Percentiles rank a stretch among this genome's conserved stretches.
Conservation (phyloP, 2,329 filamentous ascomycete genomes). For the Fusarium mundagurra region DNA sequence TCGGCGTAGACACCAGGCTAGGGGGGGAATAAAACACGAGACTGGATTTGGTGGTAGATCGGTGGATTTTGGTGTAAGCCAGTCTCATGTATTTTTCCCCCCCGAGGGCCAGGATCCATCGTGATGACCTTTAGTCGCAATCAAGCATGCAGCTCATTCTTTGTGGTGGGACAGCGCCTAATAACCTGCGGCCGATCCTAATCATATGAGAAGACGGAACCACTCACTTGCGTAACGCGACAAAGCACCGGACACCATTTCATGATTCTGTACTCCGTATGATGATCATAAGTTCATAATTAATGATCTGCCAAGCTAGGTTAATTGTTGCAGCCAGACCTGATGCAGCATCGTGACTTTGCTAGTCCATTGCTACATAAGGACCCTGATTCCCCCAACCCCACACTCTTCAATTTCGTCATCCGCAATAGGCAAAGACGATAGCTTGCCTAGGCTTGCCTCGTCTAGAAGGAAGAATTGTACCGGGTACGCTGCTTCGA, state of each 20-base stretch:
- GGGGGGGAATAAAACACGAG: no score
- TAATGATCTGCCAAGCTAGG: constrained; percentile 15
- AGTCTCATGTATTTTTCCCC: no score
- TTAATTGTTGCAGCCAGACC: constrained; percentile 5
- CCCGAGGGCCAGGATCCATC: no score
- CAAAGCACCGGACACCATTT: background rate
- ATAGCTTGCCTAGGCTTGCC: constrained; percentile 25
- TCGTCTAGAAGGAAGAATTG: constrained; percentile 10
- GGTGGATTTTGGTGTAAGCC: no score
- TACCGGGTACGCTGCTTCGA: background rate
- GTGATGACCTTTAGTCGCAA: background rate
- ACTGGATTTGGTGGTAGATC: no score
- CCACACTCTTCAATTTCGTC: constrained; percentile 24
- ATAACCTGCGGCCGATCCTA: constrained; percentile 25
- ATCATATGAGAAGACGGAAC: constrained; percentile 19
- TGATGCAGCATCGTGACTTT: constrained; percentile 24
- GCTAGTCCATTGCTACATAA: constrained; percentile 14
- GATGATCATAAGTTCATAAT: constrained; percentile 17
- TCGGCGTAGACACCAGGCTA: constrained; percentile 13
- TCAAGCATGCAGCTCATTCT: background rate
- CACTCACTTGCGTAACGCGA: background rate
- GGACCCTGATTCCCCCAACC: constrained; percentile 36
- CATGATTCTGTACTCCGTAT: background rate
- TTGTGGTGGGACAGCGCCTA: constrained; percentile 1
- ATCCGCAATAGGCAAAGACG: background rate